Evolutionary conservation across 371 early-diverging fungal species (phyloP).

Genomic region (Mucor plumbeus): DNA sequence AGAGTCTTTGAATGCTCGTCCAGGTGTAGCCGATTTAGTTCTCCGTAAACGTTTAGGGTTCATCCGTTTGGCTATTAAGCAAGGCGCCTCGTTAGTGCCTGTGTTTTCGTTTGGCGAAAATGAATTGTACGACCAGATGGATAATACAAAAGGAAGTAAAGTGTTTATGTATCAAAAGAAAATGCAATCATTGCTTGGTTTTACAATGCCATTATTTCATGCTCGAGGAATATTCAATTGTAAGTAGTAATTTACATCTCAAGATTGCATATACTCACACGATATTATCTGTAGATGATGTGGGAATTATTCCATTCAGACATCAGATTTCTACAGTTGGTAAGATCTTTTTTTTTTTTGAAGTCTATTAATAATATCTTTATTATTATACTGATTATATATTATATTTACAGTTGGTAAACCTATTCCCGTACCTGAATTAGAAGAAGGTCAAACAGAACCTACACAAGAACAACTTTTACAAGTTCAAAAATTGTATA

Average conservation of each 20-base stretch:
- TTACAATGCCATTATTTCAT: conserved; percentile 75
- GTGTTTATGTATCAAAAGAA: conserved; percentile 63
- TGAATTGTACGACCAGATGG: conserved; percentile 74
- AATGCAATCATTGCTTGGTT: conserved; percentile 66
- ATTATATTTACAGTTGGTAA: conserved; percentile 58
- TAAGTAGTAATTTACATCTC: conserved; percentile 30
- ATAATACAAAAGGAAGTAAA: conserved; percentile 54
- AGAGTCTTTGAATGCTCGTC: conserved; percentile 73
- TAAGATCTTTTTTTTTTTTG: conserved; percentile 23
- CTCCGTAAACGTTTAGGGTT: conserved; percentile 80
- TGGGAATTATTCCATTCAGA: conserved; percentile 65
- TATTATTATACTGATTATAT: neutral
- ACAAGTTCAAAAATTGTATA: conserved; percentile 66
- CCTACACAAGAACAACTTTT: conserved; percentile 73
- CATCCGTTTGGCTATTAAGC: conserved; percentile 80
- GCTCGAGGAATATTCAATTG: conserved; percentile 79
- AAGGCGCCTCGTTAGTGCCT: conserved; percentile 73
- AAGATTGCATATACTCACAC: neutral
- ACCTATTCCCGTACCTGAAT: conserved; percentile 67
- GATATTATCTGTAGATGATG: conserved; percentile 38
- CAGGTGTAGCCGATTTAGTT: conserved; percentile 69
- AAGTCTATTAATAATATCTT: no score
- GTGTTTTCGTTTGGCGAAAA: conserved; percentile 86
- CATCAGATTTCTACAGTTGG: conserved; percentile 59
- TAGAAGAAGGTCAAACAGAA: conserved; percentile 49